Percentiles rank a stretch among this genome's conserved stretches.
Evolutionary conservation across 371 early-diverging fungal genomes (phyloP).

Genomic region (Mucor sp.): DNA sequence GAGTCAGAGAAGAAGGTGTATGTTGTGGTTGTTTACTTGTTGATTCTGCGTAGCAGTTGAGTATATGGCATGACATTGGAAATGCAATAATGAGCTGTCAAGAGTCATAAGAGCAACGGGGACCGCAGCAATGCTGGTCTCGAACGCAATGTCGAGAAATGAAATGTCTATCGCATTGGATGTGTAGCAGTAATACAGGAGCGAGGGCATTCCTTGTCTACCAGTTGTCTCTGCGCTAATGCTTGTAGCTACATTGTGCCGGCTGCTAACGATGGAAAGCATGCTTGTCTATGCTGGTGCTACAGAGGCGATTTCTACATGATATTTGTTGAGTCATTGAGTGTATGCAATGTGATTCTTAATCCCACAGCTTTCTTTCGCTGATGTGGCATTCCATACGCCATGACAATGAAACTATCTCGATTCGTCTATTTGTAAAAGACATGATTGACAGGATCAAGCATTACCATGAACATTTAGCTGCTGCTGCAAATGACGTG

Average conservation of each 20-base stretch:
- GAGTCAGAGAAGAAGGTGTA: neutral
- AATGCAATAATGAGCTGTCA: neutral
- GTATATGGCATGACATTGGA: neutral
- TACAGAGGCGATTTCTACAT: neutral
- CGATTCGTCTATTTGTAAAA: neutral
- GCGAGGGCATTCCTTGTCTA: neutral
- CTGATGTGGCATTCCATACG: too few relatives aligned
- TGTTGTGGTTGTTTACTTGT: neutral
- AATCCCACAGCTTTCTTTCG: too few relatives aligned
- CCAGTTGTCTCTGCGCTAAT: neutral
- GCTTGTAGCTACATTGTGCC: neutral
- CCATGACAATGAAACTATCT: too few relatives aligned
- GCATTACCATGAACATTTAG: neutral
- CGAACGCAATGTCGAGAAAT: neutral
- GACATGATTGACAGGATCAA: neutral
- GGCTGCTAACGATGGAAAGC: too few relatives aligned
- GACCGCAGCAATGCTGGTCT: neutral
- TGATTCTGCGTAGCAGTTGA: neutral
- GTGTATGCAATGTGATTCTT: too few relatives aligned
- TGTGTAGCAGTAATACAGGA: neutral
- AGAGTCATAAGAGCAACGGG: neutral
- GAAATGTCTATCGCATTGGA: neutral
- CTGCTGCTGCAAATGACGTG: neutral
- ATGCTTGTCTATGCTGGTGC: neutral
- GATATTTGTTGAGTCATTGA: too few relatives aligned